Percentiles rank a stretch among this genome's conserved stretches.
These are phyloP conservation scores for Chlorella variabilis DNA, from an alignment of 163 green algal genomes.

Conservation along the genomic window DNA sequence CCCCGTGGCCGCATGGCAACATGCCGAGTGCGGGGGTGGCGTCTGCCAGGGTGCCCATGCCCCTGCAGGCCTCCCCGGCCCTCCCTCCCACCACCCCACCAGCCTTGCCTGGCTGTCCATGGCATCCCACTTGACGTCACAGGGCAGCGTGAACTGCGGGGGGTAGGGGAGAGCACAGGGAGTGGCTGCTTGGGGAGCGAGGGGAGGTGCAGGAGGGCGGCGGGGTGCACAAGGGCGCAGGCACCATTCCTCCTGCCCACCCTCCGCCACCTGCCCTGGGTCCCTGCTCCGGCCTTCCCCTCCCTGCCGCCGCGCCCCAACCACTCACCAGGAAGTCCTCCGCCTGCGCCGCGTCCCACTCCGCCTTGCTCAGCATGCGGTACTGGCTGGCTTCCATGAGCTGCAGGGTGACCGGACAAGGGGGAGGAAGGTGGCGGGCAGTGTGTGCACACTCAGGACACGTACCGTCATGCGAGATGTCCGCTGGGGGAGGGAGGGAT, in stretches of 20 bases:
- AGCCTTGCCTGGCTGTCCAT: constrained; percentile 59
- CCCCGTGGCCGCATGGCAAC: too few species aligned
- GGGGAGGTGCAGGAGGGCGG: neutral
- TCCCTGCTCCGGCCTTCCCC: too few species aligned
- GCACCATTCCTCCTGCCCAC: too few species aligned
- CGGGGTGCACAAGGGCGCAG: too few species aligned
- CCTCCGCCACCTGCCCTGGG: too few species aligned
- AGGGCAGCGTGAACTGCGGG: constrained; percentile 55
- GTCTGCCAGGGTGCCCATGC: too few species aligned
- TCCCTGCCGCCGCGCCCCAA: too few species aligned
- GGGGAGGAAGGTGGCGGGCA: neutral
- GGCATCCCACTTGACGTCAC: constrained; percentile 58
- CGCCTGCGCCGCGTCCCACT: constrained; percentile 62
- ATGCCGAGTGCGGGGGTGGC: too few species aligned
- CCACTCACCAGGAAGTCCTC: constrained; percentile 61
- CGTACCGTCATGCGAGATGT: too few species aligned
- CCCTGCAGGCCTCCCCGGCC: too few species aligned
- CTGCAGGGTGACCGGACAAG: neutral
- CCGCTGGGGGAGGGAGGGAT: too few species aligned
- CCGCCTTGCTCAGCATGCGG: constrained; percentile 55
- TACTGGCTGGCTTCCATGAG: constrained; percentile 57
- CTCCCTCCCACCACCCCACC: neutral
- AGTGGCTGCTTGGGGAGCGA: constrained; percentile 29
- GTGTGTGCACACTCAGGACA: too few species aligned
- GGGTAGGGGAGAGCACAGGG: neutral